These are phyloP conservation scores for Neopestalotiopsis sp. DNA, from an alignment of 2,329 filamentous ascomycete species.

Conservation along the genomic window DNA sequence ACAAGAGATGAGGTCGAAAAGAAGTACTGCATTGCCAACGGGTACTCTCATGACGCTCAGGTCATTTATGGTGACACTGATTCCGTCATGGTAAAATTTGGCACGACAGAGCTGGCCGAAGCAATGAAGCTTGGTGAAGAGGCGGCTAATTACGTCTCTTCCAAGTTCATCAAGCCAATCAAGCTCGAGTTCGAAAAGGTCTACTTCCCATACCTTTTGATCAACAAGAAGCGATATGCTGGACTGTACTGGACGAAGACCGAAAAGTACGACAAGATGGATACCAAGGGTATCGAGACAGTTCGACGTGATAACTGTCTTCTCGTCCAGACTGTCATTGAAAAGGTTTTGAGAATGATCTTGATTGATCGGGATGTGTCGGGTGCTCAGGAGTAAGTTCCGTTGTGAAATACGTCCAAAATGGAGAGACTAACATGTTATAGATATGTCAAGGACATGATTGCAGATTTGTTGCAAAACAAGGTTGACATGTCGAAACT, in stretches of 20 bases:
- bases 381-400: constrained; percentile 83
- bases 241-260: constrained; percentile 97
- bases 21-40: constrained; percentile 89
- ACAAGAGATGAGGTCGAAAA: constrained; percentile 95
- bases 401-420: constrained; percentile 37
- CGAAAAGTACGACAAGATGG: constrained; percentile 98
- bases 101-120: constrained; percentile 82
- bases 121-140: constrained; percentile 97
- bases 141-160: constrained; percentile 84
- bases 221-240: constrained; percentile 99
- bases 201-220: constrained; percentile 95
- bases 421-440: constrained; percentile 40
- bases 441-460: constrained; percentile 95
- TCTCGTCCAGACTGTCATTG: constrained; percentile 94
- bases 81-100: constrained; percentile 99
- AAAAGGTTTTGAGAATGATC: constrained; percentile 94
- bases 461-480: constrained; percentile 94
- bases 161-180: constrained; percentile 94
- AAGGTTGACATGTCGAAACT: constrained; percentile 99
- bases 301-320: constrained; percentile 96
- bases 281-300: constrained; percentile 98
- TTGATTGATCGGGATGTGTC: constrained; percentile 90
- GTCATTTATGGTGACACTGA: constrained; percentile 99
- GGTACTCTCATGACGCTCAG: constrained; percentile 91
- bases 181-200: constrained; percentile 99